Evolutionary conservation across 2,329 filamentous ascomycete genomes (phyloP).

Genomic region (Colletotrichum costaricense): DNA sequence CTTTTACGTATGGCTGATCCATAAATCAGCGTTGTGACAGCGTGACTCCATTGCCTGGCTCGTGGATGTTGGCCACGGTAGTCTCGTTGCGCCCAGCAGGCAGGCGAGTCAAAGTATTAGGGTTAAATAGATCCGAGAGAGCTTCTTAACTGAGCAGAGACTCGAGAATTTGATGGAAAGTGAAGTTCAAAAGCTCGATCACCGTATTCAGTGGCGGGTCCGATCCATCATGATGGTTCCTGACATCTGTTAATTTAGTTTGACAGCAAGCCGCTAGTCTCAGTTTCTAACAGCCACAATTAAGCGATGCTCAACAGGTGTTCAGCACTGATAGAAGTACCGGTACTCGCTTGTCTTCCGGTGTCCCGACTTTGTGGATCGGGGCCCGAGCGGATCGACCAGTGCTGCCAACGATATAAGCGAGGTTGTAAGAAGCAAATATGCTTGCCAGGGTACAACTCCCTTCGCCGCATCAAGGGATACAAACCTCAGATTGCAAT

Average conservation of each 20-base stretch:
- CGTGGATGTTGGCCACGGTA: too few relatives aligned
- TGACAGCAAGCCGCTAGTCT: neutral
- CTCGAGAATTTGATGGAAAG: neutral
- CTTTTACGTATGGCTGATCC: too few relatives aligned
- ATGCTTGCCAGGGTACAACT: neutral
- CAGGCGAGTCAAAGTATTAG: too few relatives aligned
- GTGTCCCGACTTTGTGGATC: neutral
- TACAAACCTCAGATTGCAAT: neutral
- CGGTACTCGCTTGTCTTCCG: neutral
- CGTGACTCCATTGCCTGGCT: too few relatives aligned
- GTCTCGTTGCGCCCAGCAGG: too few relatives aligned
- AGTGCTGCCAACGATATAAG: neutral
- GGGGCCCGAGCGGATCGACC: neutral
- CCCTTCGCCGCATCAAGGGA: neutral
- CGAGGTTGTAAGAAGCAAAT: neutral
- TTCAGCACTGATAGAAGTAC: neutral
- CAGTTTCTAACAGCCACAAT: slow-evolving; percentile 12
- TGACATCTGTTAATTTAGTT: neutral
- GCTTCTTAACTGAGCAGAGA: too few relatives aligned
- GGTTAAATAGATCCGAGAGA: too few relatives aligned
- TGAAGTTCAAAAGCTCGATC: neutral
- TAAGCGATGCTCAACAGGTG: slow-evolving; percentile 10
- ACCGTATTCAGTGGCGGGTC: neutral
- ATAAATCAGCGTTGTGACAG: too few relatives aligned
- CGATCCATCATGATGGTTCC: neutral